Conservation (phyloP, 2,329 filamentous ascomycete species). For the Ophiostoma quercus region DNA sequence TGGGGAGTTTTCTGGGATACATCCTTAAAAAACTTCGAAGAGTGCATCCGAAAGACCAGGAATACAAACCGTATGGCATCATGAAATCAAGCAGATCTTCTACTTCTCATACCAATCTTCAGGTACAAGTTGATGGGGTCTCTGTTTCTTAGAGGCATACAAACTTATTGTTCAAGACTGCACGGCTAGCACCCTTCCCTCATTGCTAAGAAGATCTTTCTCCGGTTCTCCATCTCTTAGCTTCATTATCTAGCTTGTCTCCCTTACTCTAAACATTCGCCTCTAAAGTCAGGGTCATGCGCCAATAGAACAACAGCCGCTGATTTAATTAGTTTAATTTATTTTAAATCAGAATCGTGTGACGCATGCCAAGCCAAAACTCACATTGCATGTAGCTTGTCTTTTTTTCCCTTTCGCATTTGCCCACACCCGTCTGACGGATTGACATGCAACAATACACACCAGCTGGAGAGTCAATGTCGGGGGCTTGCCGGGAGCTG, state of each 20-base stretch:
- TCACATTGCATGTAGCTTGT: neutral
- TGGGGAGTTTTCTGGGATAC: no score
- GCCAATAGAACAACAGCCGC: neutral
- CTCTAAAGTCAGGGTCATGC: neutral
- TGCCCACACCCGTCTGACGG: neutral
- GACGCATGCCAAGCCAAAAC: slow-evolving; percentile 2
- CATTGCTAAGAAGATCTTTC: neutral
- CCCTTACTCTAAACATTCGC: neutral
- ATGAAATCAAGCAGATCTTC: no score
- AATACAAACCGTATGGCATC: no score
- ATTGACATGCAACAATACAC: neutral
- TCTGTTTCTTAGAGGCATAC: no score
- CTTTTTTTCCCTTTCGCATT: neutral
- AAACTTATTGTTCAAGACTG: neutral
- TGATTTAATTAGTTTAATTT: no score
- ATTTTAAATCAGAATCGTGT: neutral
- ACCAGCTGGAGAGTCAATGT: neutral
- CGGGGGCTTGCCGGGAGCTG: neutral
- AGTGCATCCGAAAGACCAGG: no score
- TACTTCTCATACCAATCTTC: no score
- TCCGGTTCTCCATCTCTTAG: no score
- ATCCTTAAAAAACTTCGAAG: no score
- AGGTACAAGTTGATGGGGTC: no score
- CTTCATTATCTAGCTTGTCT: no score
- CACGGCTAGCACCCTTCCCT: neutral